Evolutionary conservation across 2,329 filamentous ascomycete genomes (phyloP), one percentile per base, ranked within the genome.

Genomic region (Xylariaceae sp.): DNA sequence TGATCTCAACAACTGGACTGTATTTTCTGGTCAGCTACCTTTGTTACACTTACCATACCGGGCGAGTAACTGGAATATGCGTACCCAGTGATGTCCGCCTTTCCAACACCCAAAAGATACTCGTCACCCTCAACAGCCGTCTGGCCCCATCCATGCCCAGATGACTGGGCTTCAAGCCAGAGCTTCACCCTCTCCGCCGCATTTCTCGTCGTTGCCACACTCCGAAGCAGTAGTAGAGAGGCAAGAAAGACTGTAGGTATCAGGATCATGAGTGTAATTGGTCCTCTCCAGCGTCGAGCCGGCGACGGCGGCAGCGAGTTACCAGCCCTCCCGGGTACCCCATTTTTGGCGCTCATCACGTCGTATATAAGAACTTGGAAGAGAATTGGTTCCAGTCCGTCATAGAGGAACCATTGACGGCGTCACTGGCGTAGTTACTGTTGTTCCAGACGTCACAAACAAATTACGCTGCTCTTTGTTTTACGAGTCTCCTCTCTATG

Each of bases 1-100:
- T 88, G 56, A 96, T 76, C 61, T 96, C 88, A 15, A 94, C 88
- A 9, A 94, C 87, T 0, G 88, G 88, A 2, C 85, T 57, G 15
- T 16, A 16, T 26, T 32, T 31, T 8, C 19, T 26, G 5, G 30
- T 46, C 13, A 46, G 37, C 14, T 15, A n/a, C 16, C 11, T 19
- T 12, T 13, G 19, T 15, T 9, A 16, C 16, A 14, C 11, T 16
- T 2, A 9, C 11, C 21, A 24, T 24, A 6, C 11, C 21, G 21
- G 21, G 7, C 21, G 21, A 24, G 6, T 11, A 29, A 3, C 8
- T 4, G n/a, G 12, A 18, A 34, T 26, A 18, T 14, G 29, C 53
- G 44, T 43, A 57, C 48, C 57, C 74, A 0, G 74, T 78, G 50
- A 78, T 75, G 50, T 78, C 74, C 5, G 69, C 73, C 56, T 76